Evolutionary conservation across 2,329 filamentous ascomycete genomes (phyloP).

Genomic region (Sarocladium oryzae): DNA sequence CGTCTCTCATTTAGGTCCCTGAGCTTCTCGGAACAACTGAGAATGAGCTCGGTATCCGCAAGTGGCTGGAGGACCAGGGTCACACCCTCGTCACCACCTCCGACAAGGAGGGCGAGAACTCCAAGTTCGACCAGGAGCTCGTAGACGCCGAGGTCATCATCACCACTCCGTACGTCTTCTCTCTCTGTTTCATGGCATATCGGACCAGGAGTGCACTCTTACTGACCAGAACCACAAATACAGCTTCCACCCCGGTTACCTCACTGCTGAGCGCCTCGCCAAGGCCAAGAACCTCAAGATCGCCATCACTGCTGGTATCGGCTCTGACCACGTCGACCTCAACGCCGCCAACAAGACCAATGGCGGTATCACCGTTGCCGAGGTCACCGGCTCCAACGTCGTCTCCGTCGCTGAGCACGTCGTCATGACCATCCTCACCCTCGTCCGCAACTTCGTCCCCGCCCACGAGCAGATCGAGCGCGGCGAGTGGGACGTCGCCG

Average conservation of each 20-base stretch:
- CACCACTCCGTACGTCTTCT: conserved; percentile 72
- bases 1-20: conserved; percentile 49
- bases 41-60: conserved; percentile 94
- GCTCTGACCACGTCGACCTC: conserved; percentile 96
- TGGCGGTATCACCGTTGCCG: conserved; percentile 91
- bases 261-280: conserved; percentile 89
- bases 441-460: conserved; percentile 97
- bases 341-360: conserved; percentile 98
- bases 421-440: conserved; percentile 93
- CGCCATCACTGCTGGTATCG: conserved; percentile 93
- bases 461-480: conserved; percentile 87
- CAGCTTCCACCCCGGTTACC: conserved; percentile 97
- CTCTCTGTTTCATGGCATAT: background rate
- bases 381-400: conserved; percentile 97
- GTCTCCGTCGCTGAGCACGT: conserved; percentile 99
- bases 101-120: conserved; percentile 93
- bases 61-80: conserved; percentile 96
- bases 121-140: conserved; percentile 89
- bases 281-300: conserved; percentile 99
- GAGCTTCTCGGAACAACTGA: conserved; percentile 89
- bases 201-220: background rate
- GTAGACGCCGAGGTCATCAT: conserved; percentile 98
- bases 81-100: conserved; percentile 96
- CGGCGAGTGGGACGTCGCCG: conserved; percentile 94
- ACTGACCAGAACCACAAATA: too few species aligned